Base-by-base conservation (phyloP, 371 early-diverging fungal genomes). In the Cokeromyces recurvatus region DNA sequence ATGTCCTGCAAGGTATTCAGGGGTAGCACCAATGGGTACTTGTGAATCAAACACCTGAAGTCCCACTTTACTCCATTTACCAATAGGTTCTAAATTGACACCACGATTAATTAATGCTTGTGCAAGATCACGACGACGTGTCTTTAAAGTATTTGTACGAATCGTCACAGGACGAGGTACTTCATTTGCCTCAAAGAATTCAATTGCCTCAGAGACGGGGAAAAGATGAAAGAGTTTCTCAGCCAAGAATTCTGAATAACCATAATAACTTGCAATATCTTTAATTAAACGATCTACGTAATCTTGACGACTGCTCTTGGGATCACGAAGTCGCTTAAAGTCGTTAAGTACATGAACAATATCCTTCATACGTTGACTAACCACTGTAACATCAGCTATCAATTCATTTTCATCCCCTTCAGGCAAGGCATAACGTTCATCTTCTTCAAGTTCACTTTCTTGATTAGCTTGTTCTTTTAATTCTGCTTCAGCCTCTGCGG, bases 1-100 rank as follows among this genome's bases (percentile, higher is more conserved):
- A 56, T 95, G 91, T n/a, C 99, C 99, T n/a, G 97, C 94, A 49
- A 99, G 83, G 62, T 99, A 99, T 71, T 99, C 99, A 48, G 99
- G 99, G 0, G 99, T 99, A 3, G 99, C 99, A 68, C 89, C 89
- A 43, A 94, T 82, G 21, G 95, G 95, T 9, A 94, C 93, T 7
- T 89, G 84, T 16, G 90, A 85, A 59, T 94, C 94, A 54, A 92
- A 96, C 9, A 96, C 84, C 53, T 91, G 88, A 46, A 92, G 74
- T 32, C 97, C 94, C 8, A 94, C 94, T 58, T 90, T 89, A 61
- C 81, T 82, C 91, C 92, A 92, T 57, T 96, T 94, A 55, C 96
- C 98, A 40, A 99, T 84, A 7, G 92, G 92, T 50, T 98, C 99
- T n/a, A 98, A 60, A 58, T 98, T 97, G 31, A 98, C 96, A 48